These are phyloP conservation scores for Fraxinus sp. DNA, from an alignment of 305 asterid genomes.

Conservation along the genomic window DNA sequence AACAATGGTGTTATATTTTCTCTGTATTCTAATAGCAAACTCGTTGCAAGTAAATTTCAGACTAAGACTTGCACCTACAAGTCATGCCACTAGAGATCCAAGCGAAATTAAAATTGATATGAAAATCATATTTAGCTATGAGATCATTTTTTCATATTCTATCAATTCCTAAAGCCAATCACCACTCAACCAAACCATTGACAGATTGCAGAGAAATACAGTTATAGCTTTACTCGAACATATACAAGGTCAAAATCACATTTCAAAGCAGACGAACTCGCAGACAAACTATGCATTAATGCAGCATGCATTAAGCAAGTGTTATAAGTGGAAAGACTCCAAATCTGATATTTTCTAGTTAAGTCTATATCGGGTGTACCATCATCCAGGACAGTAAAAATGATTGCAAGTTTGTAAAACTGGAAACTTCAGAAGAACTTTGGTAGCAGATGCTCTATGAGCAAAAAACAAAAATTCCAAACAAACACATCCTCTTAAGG, in stretches of 20 bases:
- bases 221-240: neutral
- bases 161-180: neutral
- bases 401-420: neutral
- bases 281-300: neutral
- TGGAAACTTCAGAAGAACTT: neutral
- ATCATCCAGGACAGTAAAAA: neutral
- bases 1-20: neutral
- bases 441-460: neutral
- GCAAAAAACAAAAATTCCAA: neutral
- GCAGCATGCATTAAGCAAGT: neutral
- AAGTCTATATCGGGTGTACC: neutral
- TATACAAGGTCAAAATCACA: neutral
- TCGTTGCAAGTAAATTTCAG: neutral
- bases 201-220: neutral
- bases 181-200: neutral
- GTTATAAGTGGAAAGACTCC: neutral
- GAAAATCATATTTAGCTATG: neutral
- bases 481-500: neutral
- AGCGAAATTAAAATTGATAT: neutral
- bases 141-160: neutral
- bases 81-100: neutral
- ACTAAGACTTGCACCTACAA: neutral
- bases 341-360: neutral
- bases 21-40: neutral
- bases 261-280: neutral